Base-by-base conservation (phyloP, 2,329 filamentous ascomycete genomes). In the Talaromyces sp. region DNA sequence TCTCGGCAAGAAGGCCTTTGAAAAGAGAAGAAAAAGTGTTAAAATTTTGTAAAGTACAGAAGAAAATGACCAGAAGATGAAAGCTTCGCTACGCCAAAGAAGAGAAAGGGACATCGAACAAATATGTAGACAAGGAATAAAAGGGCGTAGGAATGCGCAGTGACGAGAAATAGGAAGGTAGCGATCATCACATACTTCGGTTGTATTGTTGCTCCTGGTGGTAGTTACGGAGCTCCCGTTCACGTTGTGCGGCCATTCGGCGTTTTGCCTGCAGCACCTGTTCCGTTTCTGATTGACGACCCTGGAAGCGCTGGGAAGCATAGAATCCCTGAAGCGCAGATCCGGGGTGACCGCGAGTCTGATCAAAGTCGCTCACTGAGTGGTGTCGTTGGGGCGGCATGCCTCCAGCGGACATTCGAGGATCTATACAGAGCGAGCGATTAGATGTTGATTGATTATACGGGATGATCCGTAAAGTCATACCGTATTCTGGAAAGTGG, bases 201-300 rank as follows among this genome's bases (percentile, higher is more conserved):
- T 98, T 96, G 82, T 96, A 98, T 87, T 99, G 95, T 86, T 99
- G 95, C 86, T 99, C 95, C 82, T 97, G 96, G 82, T 99, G 95
- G 82, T 98, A 96, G 82, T 98, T 99, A 80, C 95, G 92, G 79
- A 99, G 88, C 83, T 99, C 95, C 80, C 93, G 91, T 84, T 99
- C 95, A 80, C 95, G 91, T 82, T 98, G 95, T 78, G 95, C 95
- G 74, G 95, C 95, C 91, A 98, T 96, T 84, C 93, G 90, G 83
- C 95, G 92, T 86, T 98, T 98, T 73, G 92, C 93, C 87, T 98
- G 95, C 85, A 96, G 91, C 87, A 97, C 92, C 82, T 97, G 93
- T 82, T 98, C 95, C 78, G 92, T 91, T 82, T 98, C 95, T 83
- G 85, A 93, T 80, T 84, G 92, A 81, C 83, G 92, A 82, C 83